These are phyloP conservation scores for Steccherinum ochraceum DNA, from an alignment of 768 basidiomycete species.

Conservation along the genomic window DNA sequence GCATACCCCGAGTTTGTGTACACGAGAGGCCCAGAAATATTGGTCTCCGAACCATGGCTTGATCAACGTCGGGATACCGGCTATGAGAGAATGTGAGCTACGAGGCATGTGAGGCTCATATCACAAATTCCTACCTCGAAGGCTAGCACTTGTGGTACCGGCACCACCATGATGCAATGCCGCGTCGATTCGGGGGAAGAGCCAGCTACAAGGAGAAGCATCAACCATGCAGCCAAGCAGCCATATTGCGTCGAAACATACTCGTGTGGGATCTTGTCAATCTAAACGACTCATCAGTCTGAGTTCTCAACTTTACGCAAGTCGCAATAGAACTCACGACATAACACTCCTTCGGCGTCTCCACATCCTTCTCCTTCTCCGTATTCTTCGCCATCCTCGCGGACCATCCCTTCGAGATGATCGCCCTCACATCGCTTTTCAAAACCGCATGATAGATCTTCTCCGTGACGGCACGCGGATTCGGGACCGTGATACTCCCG, in stretches of 20 bases:
- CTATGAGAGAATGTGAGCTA: too few species aligned
- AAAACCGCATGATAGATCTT: conserved; percentile 55
- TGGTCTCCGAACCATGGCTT: conserved; percentile 71
- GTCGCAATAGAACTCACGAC: conserved; percentile 19
- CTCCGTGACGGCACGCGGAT: conserved; percentile 46
- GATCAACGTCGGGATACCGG: conserved; percentile 62
- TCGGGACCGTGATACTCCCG: conserved; percentile 61
- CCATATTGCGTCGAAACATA: conserved; percentile 14
- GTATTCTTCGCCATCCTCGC: conserved; percentile 41
- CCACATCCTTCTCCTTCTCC: conserved; percentile 35
- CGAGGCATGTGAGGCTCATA: too few species aligned
- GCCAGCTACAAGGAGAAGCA: conserved; percentile 33
- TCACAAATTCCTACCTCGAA: conserved; percentile 40
- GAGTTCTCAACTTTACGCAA: background rate
- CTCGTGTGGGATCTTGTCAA: conserved; percentile 68
- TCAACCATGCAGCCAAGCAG: conserved; percentile 1
- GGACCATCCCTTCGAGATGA: conserved; percentile 66
- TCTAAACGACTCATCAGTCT: conserved; percentile 18
- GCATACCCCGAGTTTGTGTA: conserved; percentile 54
- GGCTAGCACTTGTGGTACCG: conserved; percentile 63
- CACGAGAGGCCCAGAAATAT: conserved; percentile 59
- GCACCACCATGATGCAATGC: conserved; percentile 66
- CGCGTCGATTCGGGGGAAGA: conserved; percentile 55
- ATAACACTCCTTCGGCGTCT: conserved; percentile 48
- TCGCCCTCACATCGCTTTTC: conserved; percentile 58